Evolutionary conservation across 768 basidiomycete genomes (phyloP).

Genomic region (Serendipita vermifera): DNA sequence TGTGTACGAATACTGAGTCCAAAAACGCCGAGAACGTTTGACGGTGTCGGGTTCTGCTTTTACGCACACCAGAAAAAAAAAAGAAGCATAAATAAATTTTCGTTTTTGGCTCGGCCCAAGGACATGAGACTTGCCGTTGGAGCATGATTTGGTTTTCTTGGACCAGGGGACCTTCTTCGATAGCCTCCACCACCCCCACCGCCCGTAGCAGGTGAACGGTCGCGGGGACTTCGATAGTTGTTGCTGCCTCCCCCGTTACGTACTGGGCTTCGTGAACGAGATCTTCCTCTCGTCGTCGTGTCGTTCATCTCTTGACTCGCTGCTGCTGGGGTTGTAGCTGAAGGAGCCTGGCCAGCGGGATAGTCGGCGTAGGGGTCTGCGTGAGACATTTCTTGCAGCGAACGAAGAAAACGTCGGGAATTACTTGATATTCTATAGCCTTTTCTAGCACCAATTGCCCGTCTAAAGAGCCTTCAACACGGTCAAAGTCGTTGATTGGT

Average conservation of each 20-base stretch:
- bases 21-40: slow-evolving; percentile 89
- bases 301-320: slow-evolving; percentile 24
- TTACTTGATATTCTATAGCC: not conserved
- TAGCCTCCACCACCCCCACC: slow-evolving; percentile 20
- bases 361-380: slow-evolving; percentile 76
- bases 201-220: slow-evolving; percentile 14
- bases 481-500: not conserved
- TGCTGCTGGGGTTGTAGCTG: slow-evolving; percentile 28
- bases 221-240: slow-evolving; percentile 43
- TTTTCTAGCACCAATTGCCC: not conserved
- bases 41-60: slow-evolving; percentile 73
- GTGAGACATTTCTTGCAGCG: slow-evolving; percentile 26
- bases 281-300: slow-evolving; percentile 36
- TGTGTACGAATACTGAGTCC: slow-evolving; percentile 92
- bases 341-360: slow-evolving; percentile 37
- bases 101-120: too few species aligned
- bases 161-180: slow-evolving; percentile 43
- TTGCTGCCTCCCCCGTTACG: slow-evolving; percentile 28
- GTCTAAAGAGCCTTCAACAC: not conserved
- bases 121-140: slow-evolving; percentile 46
- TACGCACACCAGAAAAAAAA: slow-evolving; percentile 22
- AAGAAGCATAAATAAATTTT: slow-evolving; percentile 12
- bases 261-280: slow-evolving; percentile 59
- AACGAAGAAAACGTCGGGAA: not conserved
- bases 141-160: slow-evolving; percentile 56